Percentiles rank a stretch among this genome's conserved stretches.
Conservation (phyloP, 179 eudicot species). For the Sideroxylon spinosum region DNA sequence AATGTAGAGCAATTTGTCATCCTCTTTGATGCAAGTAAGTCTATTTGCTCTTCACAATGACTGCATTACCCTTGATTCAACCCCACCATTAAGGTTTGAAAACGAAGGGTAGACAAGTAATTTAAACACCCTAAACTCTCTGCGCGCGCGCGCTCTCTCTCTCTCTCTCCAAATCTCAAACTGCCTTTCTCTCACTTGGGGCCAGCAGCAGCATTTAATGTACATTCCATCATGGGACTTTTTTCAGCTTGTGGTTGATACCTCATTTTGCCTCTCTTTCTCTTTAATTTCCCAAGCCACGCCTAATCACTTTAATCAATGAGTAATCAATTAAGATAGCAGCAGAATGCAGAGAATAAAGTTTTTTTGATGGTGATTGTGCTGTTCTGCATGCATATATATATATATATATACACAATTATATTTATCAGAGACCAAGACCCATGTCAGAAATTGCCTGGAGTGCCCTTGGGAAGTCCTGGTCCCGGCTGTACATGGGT, state of each 20-base stretch:
- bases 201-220: slow-evolving; percentile 12
- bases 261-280: slow-evolving; percentile 4
- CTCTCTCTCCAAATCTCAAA: slow-evolving; percentile 16
- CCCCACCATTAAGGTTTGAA: background rate
- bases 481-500: slow-evolving; percentile 11
- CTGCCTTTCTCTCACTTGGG: slow-evolving; percentile 12
- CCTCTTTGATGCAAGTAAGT: slow-evolving; percentile 90
- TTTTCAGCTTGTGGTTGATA: slow-evolving; percentile 14
- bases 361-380: slow-evolving; percentile 5
- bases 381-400: background rate
- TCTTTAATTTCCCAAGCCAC: slow-evolving; percentile 30
- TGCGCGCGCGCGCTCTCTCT: too few species aligned
- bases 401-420: background rate
- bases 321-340: slow-evolving; percentile 15
- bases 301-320: slow-evolving; percentile 35
- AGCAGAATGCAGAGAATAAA: slow-evolving; percentile 3
- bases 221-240: slow-evolving; percentile 20
- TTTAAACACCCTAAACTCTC: background rate
- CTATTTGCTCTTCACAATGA: background rate
- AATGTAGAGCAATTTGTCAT: slow-evolving; percentile 68
- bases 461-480: slow-evolving; percentile 25
- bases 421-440: too few species aligned
- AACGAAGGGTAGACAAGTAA: background rate
- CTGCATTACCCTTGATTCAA: background rate
- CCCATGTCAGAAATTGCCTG: slow-evolving; percentile 25